Evolutionary conservation across 768 basidiomycete species (phyloP).

Genomic region (Leccinum variicolor): DNA sequence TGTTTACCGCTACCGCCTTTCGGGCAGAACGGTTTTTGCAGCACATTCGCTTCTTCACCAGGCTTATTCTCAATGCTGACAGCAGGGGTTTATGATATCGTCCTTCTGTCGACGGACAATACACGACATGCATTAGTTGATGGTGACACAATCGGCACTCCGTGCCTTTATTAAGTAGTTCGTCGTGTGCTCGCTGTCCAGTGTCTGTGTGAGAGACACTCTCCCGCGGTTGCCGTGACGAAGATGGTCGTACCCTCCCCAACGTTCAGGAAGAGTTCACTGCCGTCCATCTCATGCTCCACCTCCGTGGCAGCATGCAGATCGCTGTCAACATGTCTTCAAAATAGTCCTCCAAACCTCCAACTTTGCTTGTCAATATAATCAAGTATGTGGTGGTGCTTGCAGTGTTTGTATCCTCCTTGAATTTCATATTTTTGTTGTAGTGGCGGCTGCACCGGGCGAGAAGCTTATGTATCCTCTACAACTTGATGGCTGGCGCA

Average conservation of each 20-base stretch:
- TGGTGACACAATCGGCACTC: too few species aligned
- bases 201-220: too few species aligned
- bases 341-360: background rate
- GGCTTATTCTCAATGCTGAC: constrained; percentile 33
- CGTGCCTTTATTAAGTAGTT: too few species aligned
- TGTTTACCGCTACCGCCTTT: constrained; percentile 21
- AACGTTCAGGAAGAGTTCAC: background rate
- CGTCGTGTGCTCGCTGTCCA: too few species aligned
- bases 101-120: too few species aligned
- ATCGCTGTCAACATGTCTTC: background rate
- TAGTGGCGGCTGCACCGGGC: background rate
- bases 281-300: background rate
- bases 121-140: too few species aligned
- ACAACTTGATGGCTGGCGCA: background rate
- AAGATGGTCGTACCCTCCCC: too few species aligned
- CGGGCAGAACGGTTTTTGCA: constrained; percentile 28
- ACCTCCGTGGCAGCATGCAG: background rate
- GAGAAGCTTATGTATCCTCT: background rate
- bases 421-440: background rate
- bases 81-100: too few species aligned
- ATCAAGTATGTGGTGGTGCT: background rate
- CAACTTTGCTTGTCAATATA: background rate
- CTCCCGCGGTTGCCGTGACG: too few species aligned
- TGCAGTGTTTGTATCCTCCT: too few species aligned
- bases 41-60: constrained; percentile 31